phyloP scores from a whole-genome alignment of 208 protist genomes.

The Angomonas ambiguus region DNA sequence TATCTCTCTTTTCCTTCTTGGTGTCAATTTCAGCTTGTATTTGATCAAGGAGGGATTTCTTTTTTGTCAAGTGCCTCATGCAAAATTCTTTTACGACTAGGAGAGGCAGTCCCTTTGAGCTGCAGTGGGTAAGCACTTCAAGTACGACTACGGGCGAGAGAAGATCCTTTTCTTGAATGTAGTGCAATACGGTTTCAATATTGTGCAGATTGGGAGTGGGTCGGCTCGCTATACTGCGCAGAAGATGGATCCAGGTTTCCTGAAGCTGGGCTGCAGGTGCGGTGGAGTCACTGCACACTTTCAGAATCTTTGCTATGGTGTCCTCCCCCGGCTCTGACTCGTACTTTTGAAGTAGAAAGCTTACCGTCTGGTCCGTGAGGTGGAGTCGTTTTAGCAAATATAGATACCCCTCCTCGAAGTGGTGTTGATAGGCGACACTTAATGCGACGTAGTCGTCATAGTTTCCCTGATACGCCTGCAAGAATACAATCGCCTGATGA shows the following conservation, averaged over 20 bases:
- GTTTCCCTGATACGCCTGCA: conserved; percentile 43
- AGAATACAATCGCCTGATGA: conserved; percentile 53
- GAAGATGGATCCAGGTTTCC: conserved; percentile 80
- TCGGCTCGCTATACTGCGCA: conserved; percentile 75
- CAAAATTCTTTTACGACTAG: conserved; percentile 86
- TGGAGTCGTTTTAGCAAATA: conserved; percentile 83
- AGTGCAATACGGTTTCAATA: conserved; percentile 44
- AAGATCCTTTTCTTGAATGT: conserved; percentile 84
- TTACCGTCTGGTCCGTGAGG: conserved; percentile 78
- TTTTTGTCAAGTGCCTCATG: conserved; percentile 41
- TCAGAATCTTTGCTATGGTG: neutral
- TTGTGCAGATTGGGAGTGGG: conserved; percentile 32
- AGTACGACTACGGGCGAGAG: conserved; percentile 91
- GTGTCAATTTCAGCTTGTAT: conserved; percentile 18
- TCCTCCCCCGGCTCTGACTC: neutral
- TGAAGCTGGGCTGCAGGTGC: neutral
- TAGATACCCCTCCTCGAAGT: conserved; percentile 87
- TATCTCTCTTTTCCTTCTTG: conserved; percentile 35
- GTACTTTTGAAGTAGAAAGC: conserved; percentile 85
- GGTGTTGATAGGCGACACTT: conserved; percentile 81
- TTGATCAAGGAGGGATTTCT: conserved; percentile 17
- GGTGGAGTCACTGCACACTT: neutral
- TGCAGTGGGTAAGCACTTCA: conserved; percentile 66
- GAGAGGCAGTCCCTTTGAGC: conserved; percentile 46
- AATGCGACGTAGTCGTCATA: conserved; percentile 93